Conservation (phyloP, 257 asterid genomes). For the Ehretia macrophylla region DNA sequence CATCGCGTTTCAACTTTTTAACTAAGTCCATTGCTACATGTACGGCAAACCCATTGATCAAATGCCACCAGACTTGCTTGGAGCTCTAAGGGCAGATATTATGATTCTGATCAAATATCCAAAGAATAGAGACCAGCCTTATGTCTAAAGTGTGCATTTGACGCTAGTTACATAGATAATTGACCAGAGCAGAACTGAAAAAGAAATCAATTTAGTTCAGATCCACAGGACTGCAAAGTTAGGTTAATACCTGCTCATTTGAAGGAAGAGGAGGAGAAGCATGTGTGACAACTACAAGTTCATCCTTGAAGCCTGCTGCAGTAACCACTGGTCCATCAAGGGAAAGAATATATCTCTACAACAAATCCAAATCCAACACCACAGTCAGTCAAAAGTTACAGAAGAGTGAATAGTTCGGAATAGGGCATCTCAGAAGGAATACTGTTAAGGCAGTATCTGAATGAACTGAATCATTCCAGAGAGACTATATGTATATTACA, state of each 20-base stretch:
- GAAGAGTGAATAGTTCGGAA: not conserved
- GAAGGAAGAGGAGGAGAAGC: constrained; percentile 79
- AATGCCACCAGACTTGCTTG: too few relatives aligned
- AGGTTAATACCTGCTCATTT: constrained; percentile 67
- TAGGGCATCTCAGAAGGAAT: not conserved
- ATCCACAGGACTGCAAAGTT: constrained; percentile 1
- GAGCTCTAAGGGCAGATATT: too few relatives aligned
- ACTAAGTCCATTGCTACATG: too few relatives aligned
- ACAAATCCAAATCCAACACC: constrained; percentile 21
- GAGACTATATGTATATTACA: not conserved
- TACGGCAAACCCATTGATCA: too few relatives aligned
- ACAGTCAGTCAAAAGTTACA: constrained; percentile 7
- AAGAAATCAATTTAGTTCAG: not conserved
- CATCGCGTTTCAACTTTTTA: too few relatives aligned
- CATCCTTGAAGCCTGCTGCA: constrained; percentile 81
- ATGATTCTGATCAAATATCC: too few relatives aligned
- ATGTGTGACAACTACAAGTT: constrained; percentile 83
- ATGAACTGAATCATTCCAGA: not conserved
- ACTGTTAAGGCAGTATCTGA: not conserved
- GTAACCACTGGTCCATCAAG: constrained; percentile 96
- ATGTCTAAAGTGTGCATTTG: not conserved
- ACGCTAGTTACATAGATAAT: not conserved
- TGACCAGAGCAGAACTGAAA: not conserved
- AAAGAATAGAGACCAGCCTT: too few relatives aligned
- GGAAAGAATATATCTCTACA: constrained; percentile 61